A percentile compares a stretch with the other conserved stretches of the same genome.
Conservation (phyloP, 768 basidiomycete genomes). For the Tephrocybe sp. region DNA sequence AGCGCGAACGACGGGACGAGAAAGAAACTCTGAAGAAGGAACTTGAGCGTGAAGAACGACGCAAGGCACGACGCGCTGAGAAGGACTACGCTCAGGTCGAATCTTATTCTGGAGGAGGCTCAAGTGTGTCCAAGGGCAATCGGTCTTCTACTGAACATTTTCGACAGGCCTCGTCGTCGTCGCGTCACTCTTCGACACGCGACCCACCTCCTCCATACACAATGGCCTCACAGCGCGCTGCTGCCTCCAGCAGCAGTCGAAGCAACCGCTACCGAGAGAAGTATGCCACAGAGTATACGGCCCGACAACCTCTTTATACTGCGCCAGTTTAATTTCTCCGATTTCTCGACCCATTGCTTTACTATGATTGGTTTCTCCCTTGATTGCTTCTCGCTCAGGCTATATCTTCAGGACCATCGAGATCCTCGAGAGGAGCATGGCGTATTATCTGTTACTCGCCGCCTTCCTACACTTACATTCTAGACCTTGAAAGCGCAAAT, state of each 20-base stretch:
- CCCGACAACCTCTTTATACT: not conserved
- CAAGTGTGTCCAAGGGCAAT: constrained; percentile 7
- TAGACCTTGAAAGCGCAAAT: not conserved
- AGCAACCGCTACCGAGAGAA: constrained; percentile 5
- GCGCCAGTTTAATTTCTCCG: not conserved
- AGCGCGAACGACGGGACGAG: constrained; percentile 12
- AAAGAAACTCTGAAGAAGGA: constrained; percentile 3
- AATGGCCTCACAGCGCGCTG: constrained; percentile 12
- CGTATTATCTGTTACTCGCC: not conserved
- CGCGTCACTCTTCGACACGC: constrained; percentile 9
- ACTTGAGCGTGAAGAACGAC: constrained; percentile 6
- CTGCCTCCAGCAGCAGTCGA: constrained; percentile 10
- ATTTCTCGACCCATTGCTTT: not conserved
- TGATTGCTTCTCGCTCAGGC: constrained; percentile 7
- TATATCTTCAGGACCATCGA: constrained; percentile 7
- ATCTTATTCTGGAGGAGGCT: not conserved
- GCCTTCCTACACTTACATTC: not conserved
- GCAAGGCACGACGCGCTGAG: not conserved
- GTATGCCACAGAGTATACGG: not conserved
- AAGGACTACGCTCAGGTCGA: not conserved
- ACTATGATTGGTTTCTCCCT: constrained; percentile 1
- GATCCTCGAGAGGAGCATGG: not conserved
- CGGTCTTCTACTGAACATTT: not conserved
- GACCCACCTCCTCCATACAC: constrained; percentile 11
- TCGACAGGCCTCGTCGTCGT: constrained; percentile 6